phyloP scores from a whole-genome alignment of 2,329 filamentous ascomycete genomes.

The Zymoseptoria ardabiliae region DNA sequence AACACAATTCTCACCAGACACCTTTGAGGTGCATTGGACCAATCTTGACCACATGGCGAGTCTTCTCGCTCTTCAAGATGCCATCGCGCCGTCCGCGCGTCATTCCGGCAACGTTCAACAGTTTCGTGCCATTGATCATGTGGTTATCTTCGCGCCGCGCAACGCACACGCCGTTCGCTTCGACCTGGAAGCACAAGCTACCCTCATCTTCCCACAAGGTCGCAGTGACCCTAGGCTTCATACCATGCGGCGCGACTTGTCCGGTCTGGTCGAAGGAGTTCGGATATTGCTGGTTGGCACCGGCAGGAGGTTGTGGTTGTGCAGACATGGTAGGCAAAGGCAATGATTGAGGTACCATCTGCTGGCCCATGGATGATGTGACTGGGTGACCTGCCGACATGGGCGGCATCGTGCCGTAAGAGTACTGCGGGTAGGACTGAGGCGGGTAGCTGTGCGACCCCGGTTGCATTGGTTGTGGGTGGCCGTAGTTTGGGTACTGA shows the following conservation, averaged over 20 bases:
- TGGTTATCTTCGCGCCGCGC: conserved; percentile 94
- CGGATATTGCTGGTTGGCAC: conserved; percentile 17
- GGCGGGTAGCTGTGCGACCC: conserved; percentile 42
- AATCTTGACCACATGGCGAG: conserved; percentile 95
- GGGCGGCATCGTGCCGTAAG: conserved; percentile 70
- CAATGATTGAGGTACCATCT: conserved; percentile 62
- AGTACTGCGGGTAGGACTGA: conserved; percentile 65
- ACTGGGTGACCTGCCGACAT: conserved; percentile 63
- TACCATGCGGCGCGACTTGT: conserved; percentile 82
- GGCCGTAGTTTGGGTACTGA: conserved; percentile 65
- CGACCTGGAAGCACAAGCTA: conserved; percentile 94
- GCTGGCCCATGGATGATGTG: conserved; percentile 60
- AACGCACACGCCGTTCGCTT: conserved; percentile 92
- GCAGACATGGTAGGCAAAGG: conserved; percentile 41
- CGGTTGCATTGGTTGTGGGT: conserved; percentile 50
- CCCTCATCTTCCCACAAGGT: conserved; percentile 98
- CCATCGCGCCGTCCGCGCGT: conserved; percentile 90
- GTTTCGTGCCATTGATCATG: conserved; percentile 98
- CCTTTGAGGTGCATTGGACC: conserved; percentile 98
- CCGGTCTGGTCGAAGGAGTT: conserved; percentile 74
- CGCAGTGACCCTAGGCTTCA: conserved; percentile 93
- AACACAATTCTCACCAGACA: conserved; percentile 62
- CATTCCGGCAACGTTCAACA: conserved; percentile 97
- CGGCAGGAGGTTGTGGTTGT: conserved; percentile 15
- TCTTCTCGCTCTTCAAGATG: conserved; percentile 95